Evolutionary conservation across 345 rosid species (phyloP), one percentile per base, ranked within the genome.

Genomic region (Sisymbrium irio): DNA sequence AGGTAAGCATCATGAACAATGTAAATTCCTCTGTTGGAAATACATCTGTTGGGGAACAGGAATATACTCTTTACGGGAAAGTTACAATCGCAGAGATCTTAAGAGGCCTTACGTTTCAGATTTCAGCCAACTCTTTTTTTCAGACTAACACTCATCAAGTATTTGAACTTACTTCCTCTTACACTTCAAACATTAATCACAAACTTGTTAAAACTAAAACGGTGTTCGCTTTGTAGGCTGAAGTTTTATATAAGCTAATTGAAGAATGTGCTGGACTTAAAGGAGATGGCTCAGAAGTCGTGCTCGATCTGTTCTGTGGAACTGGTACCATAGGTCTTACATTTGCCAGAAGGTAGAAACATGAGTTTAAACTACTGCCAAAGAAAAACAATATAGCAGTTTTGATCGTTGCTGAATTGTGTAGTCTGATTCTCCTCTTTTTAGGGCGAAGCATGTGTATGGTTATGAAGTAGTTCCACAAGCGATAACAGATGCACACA

Each of bases 101-200:
- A 75, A 82, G 96, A 85, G 97, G 96, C 65, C 84, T 94, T 55
- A 82, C 80, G 1, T 91, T 94, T 81, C 90, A 91, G 75, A 94
- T 94, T 65, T 94, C 98, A 5, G 97, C 98, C 80, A 94, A 91
- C 79, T 94, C 98, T 14, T 94, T 94, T 74, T 94, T 94, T 78
- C 97, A 94, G 73, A 94, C 97, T 66, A 94, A 94, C 79, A 85
- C 98, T 65, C 75, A 12, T 73, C 98, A 94, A 96, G 98, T 89
- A 83, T 14, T 36, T 39, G 3, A 54, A 64, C 54, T 27, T 55
- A 39, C 27, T 15, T 54, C 47, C 20, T 46, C 55, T 13, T 17
- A 37, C 33, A 45, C 15, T 3, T 4, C 32, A 70, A 63, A 56
- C 32, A 18, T 45, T 35, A 36, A 41, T 15, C 58, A 35, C 3